Evolutionary conservation across 2,329 filamentous ascomycete genomes (phyloP).

Genomic region (Monilinia laxa): DNA sequence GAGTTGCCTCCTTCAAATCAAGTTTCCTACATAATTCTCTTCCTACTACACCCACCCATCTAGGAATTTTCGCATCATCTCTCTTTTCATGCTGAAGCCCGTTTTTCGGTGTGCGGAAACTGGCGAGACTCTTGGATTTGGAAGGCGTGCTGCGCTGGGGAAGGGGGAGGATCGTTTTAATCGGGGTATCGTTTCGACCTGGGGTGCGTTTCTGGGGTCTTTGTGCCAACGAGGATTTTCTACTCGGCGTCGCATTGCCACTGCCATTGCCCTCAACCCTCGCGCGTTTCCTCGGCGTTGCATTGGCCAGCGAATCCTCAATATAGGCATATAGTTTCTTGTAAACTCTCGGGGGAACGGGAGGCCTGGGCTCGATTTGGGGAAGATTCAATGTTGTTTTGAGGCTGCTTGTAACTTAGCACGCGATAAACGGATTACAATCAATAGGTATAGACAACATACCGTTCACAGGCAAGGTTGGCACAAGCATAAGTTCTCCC

Average conservation of each 20-base stretch:
- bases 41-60: constrained; percentile 70
- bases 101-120: constrained; percentile 38
- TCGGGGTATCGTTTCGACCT: constrained; percentile 17
- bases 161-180: constrained; percentile 21
- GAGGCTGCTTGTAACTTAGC: constrained; percentile 52
- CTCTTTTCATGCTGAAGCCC: constrained; percentile 30
- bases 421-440: neutral
- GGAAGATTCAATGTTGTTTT: constrained; percentile 76
- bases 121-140: constrained; percentile 48
- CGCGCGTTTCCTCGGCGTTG: constrained; percentile 27
- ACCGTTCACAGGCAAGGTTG: constrained; percentile 87
- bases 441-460: constrained; percentile 26
- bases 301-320: constrained; percentile 63
- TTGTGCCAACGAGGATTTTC: constrained; percentile 33
- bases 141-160: constrained; percentile 45
- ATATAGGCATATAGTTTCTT: constrained; percentile 80
- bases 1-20: constrained; percentile 60
- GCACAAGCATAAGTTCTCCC: constrained; percentile 82
- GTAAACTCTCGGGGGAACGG: constrained; percentile 77
- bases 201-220: constrained; percentile 19
- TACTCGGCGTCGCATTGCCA: constrained; percentile 13
- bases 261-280: neutral
- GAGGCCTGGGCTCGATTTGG: constrained; percentile 70
- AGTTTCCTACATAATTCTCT: constrained; percentile 64
- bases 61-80: constrained; percentile 45